These are phyloP conservation scores for Ophiocytium majus DNA, from an alignment of 352 stramenopile species.

Conservation along the genomic window DNA sequence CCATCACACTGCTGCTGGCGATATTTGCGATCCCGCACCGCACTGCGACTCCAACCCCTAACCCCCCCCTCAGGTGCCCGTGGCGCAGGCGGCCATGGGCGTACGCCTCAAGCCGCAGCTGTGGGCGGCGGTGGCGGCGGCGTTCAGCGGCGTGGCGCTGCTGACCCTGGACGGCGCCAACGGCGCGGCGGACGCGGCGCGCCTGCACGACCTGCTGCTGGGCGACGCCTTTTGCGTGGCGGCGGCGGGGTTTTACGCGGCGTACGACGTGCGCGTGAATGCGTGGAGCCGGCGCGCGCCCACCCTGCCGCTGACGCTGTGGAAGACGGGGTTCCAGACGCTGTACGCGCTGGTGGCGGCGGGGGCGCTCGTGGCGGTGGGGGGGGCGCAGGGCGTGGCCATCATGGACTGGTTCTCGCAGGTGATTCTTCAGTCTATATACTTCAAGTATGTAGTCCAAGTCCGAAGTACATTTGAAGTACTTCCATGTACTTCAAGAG, in stretches of 20 bases:
- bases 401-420: not conserved
- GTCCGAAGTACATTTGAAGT: no score
- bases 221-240: not conserved
- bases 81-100: constrained; percentile 21
- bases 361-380: not conserved
- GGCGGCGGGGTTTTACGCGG: constrained; percentile 2
- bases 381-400: not conserved
- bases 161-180: constrained; percentile 8
- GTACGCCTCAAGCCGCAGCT: constrained; percentile 23
- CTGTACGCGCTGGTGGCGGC: not conserved
- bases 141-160: constrained; percentile 10
- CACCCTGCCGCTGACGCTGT: constrained; percentile 11
- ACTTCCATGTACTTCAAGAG: no score
- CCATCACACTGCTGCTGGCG: no score
- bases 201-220: constrained; percentile 15
- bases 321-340: constrained; percentile 12
- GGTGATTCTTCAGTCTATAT: no score
- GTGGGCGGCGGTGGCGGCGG: constrained; percentile 20
- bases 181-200: not conserved
- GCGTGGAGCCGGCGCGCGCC: not conserved
- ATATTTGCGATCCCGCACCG: no score
- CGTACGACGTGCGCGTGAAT: constrained; percentile 7
- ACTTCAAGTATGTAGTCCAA: no score
- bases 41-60: not conserved
- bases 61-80: not conserved